Percentiles rank a stretch among this genome's conserved stretches.
Evolutionary conservation across 2,329 filamentous ascomycete genomes (phyloP).

Genomic region (Claviceps fusiformis): DNA sequence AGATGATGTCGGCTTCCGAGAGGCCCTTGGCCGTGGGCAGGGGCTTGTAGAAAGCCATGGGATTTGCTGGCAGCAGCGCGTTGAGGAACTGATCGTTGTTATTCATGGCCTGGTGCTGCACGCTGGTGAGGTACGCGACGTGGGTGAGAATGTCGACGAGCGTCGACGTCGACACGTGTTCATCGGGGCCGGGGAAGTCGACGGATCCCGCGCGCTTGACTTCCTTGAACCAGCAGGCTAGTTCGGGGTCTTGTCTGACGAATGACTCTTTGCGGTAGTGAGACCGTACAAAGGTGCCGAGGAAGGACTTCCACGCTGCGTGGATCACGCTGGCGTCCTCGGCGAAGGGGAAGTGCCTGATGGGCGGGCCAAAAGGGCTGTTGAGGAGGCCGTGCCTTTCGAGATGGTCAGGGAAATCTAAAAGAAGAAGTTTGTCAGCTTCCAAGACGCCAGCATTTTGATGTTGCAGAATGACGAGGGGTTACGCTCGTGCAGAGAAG

Average conservation of each 20-base stretch:
- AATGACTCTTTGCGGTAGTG: conserved; percentile 25
- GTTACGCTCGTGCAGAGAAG: not conserved
- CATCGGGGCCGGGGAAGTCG: conserved; percentile 24
- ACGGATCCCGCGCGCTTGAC: conserved; percentile 22
- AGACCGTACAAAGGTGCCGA: conserved; percentile 26
- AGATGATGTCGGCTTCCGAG: conserved; percentile 15
- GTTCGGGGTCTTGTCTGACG: conserved; percentile 24
- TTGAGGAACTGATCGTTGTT: conserved; percentile 24
- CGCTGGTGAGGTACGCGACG: conserved; percentile 15
- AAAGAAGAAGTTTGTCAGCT: not conserved
- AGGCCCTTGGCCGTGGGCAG: conserved; percentile 26
- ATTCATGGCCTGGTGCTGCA: conserved; percentile 28
- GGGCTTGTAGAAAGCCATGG: conserved; percentile 24
- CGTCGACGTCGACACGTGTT: conserved; percentile 9
- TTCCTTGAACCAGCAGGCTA: conserved; percentile 31
- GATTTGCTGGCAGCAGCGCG: conserved; percentile 27
- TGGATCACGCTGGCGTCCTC: conserved; percentile 26
- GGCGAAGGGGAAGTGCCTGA: conserved; percentile 30
- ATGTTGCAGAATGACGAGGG: not conserved
- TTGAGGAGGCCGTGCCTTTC: conserved; percentile 26
- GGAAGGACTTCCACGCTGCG: conserved; percentile 23
- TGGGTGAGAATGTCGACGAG: conserved; percentile 29
- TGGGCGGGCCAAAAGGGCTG: conserved; percentile 17
- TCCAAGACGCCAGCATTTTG: too few relatives aligned
- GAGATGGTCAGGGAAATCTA: conserved; percentile 25